phyloP scores from a whole-genome alignment of 148 eudicot species.

The Chenopodium quinoa region DNA sequence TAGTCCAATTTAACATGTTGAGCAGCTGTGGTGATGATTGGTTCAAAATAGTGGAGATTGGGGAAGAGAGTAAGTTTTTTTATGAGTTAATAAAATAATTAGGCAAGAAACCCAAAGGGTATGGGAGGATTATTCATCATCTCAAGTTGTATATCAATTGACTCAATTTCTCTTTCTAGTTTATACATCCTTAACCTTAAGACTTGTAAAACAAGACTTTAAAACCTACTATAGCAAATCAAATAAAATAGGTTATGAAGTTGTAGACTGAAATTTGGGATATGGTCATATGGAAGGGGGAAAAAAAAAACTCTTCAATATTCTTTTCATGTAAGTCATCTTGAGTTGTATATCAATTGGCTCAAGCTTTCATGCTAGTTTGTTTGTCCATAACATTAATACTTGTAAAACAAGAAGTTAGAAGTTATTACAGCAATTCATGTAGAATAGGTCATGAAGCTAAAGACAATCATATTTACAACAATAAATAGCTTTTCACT shows the following conservation, averaged over 20 bases:
- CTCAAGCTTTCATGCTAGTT: not conserved
- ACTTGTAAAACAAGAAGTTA: no score
- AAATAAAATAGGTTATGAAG: no score
- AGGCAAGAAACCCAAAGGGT: not conserved
- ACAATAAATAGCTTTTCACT: not conserved
- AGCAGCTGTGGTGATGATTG: not conserved
- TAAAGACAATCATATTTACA: not conserved
- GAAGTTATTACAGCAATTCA: not conserved
- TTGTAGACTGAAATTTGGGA: no score
- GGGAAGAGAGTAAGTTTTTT: not conserved
- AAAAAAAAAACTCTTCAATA: no score
- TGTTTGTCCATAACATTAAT: not conserved
- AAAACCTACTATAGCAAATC: no score
- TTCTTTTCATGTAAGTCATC: no score
- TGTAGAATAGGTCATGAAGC: not conserved
- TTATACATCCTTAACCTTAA: no score
- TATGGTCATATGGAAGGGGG: no score
- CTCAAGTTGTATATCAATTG: not conserved
- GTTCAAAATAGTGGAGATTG: not conserved
- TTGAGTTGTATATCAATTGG: not conserved
- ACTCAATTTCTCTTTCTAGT: not conserved
- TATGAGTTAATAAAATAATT: not conserved
- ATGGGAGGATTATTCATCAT: not conserved
- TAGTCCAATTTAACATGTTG: not conserved
- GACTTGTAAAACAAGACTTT: no score